Percentiles rank a stretch among this genome's conserved stretches.
Conservation (phyloP, 768 basidiomycete species). For the Phaeolepiota aurea region DNA sequence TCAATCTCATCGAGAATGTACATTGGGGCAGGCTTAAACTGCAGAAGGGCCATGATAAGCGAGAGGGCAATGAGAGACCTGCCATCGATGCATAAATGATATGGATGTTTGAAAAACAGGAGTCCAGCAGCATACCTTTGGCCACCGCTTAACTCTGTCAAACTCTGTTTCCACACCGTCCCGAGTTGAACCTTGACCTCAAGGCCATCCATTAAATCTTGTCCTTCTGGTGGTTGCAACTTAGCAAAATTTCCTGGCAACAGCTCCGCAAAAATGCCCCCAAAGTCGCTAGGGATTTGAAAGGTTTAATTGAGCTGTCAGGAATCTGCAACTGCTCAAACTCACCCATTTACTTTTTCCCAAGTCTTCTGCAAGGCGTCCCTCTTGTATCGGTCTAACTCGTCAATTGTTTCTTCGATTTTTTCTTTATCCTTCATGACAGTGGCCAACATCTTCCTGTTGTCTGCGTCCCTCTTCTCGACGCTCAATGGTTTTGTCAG, state of each 20-base stretch:
- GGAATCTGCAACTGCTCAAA: conserved; percentile 4
- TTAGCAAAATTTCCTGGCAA: conserved; percentile 96
- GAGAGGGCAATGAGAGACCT: conserved; percentile 97
- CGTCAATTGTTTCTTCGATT: conserved; percentile 89
- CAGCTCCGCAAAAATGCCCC: conserved; percentile 90
- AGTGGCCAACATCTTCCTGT: conserved; percentile 82
- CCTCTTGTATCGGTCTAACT: conserved; percentile 89
- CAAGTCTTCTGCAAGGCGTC: conserved; percentile 92
- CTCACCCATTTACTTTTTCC: conserved; percentile 90
- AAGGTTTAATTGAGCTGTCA: not conserved
- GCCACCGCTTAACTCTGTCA: conserved; percentile 95
- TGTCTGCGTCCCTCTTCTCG: conserved; percentile 84
- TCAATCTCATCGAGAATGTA: conserved; percentile 99
- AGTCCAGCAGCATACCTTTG: conserved; percentile 61
- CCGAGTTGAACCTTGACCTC: conserved; percentile 97
- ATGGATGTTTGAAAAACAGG: too few species aligned
- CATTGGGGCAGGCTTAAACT: conserved; percentile 98
- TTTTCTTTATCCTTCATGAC: conserved; percentile 91
- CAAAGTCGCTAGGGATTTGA: conserved; percentile 70
- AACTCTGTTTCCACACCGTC: conserved; percentile 93
- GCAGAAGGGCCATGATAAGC: conserved; percentile 96
- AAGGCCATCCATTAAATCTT: conserved; percentile 89
- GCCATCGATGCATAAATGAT: too few species aligned
- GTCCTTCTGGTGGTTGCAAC: conserved; percentile 86
- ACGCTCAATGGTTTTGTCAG: conserved; percentile 43